Percentiles rank a stretch among this genome's conserved stretches.
phyloP scores from a whole-genome alignment of 352 stramenopile genomes.

The Aphanomyces stellatus region DNA sequence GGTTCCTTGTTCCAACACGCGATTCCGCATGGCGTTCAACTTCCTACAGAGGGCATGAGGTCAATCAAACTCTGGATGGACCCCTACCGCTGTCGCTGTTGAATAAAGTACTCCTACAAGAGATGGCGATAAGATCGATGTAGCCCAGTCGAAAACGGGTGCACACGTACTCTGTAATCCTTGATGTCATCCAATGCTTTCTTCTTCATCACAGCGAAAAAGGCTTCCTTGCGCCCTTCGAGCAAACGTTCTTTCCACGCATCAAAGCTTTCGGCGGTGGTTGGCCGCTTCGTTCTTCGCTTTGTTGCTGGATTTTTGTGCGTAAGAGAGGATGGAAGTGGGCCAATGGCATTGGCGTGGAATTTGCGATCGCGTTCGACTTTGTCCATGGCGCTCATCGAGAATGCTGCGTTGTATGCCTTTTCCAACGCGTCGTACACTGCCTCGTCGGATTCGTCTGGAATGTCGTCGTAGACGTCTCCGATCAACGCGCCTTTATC shows the following conservation, averaged over 20 bases:
- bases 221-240: constrained; percentile 6
- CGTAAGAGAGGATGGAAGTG: not conserved
- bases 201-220: constrained; percentile 13
- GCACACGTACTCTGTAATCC: constrained; percentile 1
- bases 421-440: constrained; percentile 52
- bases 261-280: not conserved
- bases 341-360: not conserved
- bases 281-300: not conserved
- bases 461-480: constrained; percentile 14
- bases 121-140: not conserved
- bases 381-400: constrained; percentile 20
- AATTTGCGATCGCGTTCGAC: constrained; percentile 14
- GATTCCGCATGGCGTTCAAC: not conserved
- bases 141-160: not conserved
- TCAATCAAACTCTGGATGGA: not conserved
- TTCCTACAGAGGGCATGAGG: not conserved
- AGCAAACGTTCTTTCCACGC: constrained; percentile 9
- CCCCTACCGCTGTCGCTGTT: not conserved
- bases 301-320: not conserved
- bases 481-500: constrained; percentile 15
- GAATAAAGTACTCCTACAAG: constrained; percentile 13
- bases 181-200: constrained; percentile 7
- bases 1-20: not conserved
- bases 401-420: constrained; percentile 43
- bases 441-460: constrained; percentile 16